Percentiles rank a stretch among this genome's conserved stretches.
These are phyloP conservation scores for Chloris gayana DNA, from an alignment of 176 grass and related monocot genomes.

Conservation along the genomic window DNA sequence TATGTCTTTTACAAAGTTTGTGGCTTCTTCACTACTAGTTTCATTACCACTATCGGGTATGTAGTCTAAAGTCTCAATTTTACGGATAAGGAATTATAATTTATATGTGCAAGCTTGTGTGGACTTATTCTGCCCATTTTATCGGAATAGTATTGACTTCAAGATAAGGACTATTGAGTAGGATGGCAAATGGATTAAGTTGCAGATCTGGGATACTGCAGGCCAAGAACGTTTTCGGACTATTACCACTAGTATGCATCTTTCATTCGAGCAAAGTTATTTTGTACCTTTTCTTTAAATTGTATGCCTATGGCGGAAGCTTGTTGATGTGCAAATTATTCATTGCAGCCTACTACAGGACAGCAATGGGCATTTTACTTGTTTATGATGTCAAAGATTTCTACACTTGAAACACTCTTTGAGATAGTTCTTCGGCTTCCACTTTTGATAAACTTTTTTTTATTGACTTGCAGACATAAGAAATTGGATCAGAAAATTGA, in stretches of 20 bases:
- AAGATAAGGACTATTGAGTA: conserved; percentile 70
- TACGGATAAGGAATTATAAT: too few species aligned
- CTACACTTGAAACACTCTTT: conserved; percentile 17
- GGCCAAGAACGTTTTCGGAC: conserved; percentile 76
- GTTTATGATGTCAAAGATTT: conserved; percentile 60
- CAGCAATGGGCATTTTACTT: conserved; percentile 78
- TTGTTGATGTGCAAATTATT: conserved; percentile 29
- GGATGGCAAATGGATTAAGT: conserved; percentile 76
- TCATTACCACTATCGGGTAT: conserved; percentile 67
- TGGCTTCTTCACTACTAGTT: conserved; percentile 68
- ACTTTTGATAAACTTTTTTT: conserved; percentile 14
- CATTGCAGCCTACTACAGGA: conserved; percentile 70
- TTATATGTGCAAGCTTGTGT: neutral
- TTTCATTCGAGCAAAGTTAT: neutral
- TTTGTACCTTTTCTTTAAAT: conserved; percentile 1
- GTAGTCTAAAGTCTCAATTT: conserved; percentile 9
- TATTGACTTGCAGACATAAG: too few species aligned
- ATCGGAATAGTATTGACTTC: conserved; percentile 59
- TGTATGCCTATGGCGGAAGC: neutral
- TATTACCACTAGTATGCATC: conserved; percentile 64
- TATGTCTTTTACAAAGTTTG: too few species aligned
- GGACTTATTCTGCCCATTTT: neutral
- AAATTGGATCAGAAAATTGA: too few species aligned
- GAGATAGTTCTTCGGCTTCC: neutral
- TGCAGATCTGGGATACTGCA: conserved; percentile 79